These are phyloP conservation scores for Salix brachista DNA, from an alignment of 345 rosid genomes.

Conservation along the genomic window DNA sequence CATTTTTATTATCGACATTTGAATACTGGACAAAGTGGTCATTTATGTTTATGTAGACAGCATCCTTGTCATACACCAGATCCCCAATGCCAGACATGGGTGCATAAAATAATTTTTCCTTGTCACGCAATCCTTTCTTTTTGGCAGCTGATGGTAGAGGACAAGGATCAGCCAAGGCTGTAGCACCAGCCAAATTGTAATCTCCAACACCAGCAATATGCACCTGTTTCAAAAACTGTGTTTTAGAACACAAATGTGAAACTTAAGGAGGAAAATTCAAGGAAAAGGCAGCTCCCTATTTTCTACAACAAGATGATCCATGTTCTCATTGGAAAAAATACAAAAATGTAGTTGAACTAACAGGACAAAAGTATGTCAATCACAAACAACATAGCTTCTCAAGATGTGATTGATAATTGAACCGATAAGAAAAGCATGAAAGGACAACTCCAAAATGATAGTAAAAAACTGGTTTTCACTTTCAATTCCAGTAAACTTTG, in stretches of 20 bases:
- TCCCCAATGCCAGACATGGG: slow-evolving; percentile 99
- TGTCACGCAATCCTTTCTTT: slow-evolving; percentile 83
- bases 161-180: slow-evolving; percentile 85
- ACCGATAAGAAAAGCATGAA: no score
- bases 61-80: slow-evolving; percentile 91
- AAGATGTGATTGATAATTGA: no score
- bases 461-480: no score
- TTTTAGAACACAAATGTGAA: slow-evolving; percentile 5
- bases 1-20: slow-evolving; percentile 57
- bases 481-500: no score
- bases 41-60: slow-evolving; percentile 88
- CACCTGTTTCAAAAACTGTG: slow-evolving; percentile 45
- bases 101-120: slow-evolving; percentile 86
- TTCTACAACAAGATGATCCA: neutral
- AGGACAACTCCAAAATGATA: no score
- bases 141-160: slow-evolving; percentile 91
- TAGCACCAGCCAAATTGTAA: slow-evolving; percentile 68
- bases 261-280: neutral
- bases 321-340: neutral
- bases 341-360: neutral
- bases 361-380: neutral
- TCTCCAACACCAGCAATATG: slow-evolving; percentile 99
- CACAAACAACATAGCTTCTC: no score
- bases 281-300: neutral
- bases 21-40: slow-evolving; percentile 89